Evolutionary conservation across 108 stramenopile species (phyloP), one percentile per base, ranked within the genome.

Genomic region (Aurantiochytrium sp.): DNA sequence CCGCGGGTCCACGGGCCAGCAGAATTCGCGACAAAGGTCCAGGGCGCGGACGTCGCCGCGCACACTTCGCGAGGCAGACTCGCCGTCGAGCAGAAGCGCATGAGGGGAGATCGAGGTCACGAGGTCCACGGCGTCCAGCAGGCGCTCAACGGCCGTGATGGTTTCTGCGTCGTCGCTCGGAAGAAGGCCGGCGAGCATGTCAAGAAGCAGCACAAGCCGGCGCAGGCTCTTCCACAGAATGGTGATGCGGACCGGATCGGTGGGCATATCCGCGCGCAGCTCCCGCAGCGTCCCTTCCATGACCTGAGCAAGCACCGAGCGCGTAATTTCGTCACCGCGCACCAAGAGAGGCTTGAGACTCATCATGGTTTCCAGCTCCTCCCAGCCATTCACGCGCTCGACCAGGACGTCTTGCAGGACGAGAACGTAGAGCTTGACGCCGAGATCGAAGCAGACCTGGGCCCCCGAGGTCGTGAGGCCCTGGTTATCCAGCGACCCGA

Each of bases 391-490:
- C 19, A 48, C 73, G 45, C 45, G 45, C 39, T 81, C 73, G 12
- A 81, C 42, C 36, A 81, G n/a, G n/a, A 48, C 39, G 45, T 81
- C 73, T 48, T 81, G 73, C 39, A 81, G 2, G 8, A 48, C 42
- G n/a, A 81, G 45, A 1, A 81, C 42, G 32, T 48, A 81, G 19
- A 81, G 73, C 45, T 81, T 81, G 73, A 81, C 73, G 39, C 42
- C 73, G n/a, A 81, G n/a, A 2, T 81, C 73, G 30, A 81, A 81
- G 32, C 73, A 81, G n/a, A 81, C 73, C 24, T 81, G 73, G 6
- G 73, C 73, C 6, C 73, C 73, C 45, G 73, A 48, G 30, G 39
- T 81, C 30, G 42, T 41, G 21, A 81, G 45, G 24, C 73, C 73
- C 45, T 41, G 24, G 2, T 81, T 81, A 12, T 81, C 73, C 42